Evolutionary conservation across 2,329 filamentous ascomycete genomes (phyloP).

Genomic region (Tricladium varicosporioides): DNA sequence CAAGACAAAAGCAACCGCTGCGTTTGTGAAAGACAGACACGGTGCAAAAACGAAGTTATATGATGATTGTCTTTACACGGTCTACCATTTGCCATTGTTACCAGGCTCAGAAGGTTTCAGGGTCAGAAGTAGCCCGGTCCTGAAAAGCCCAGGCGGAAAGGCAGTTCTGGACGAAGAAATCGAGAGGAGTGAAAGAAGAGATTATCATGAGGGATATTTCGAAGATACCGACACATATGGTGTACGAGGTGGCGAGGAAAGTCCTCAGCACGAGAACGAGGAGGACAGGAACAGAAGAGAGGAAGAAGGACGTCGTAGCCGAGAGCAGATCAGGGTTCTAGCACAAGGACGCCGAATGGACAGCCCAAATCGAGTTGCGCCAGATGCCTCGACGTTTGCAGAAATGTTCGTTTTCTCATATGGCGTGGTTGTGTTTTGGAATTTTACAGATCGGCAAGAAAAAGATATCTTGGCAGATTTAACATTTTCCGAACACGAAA

Average conservation of each 20-base stretch:
- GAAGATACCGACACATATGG: constrained; percentile 65
- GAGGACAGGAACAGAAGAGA: constrained; percentile 32
- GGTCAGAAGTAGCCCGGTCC: constrained; percentile 81
- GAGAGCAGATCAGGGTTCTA: constrained; percentile 35
- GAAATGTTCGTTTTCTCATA: constrained; percentile 98
- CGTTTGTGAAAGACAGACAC: constrained; percentile 85
- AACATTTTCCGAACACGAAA: constrained; percentile 76
- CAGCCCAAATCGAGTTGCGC: constrained; percentile 58
- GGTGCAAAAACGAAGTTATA: constrained; percentile 93
- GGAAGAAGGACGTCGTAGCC: constrained; percentile 34
- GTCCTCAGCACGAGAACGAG: constrained; percentile 42
- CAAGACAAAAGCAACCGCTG: constrained; percentile 82
- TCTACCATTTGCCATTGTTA: constrained; percentile 88
- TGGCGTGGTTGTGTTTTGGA: constrained; percentile 98
- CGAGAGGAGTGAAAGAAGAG: constrained; percentile 83
- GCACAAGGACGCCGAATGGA: constrained; percentile 42
- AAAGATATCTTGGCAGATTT: constrained; percentile 95
- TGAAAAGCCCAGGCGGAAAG: constrained; percentile 91
- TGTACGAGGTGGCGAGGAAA: constrained; percentile 42
- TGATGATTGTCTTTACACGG: constrained; percentile 94
- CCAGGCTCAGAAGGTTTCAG: constrained; percentile 85
- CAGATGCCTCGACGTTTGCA: constrained; percentile 75
- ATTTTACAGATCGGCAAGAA: constrained; percentile 93
- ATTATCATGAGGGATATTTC: constrained; percentile 90
- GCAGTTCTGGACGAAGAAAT: constrained; percentile 93